Conservation (phyloP, 768 basidiomycete genomes). For the Coprinopsis cinerea region DNA sequence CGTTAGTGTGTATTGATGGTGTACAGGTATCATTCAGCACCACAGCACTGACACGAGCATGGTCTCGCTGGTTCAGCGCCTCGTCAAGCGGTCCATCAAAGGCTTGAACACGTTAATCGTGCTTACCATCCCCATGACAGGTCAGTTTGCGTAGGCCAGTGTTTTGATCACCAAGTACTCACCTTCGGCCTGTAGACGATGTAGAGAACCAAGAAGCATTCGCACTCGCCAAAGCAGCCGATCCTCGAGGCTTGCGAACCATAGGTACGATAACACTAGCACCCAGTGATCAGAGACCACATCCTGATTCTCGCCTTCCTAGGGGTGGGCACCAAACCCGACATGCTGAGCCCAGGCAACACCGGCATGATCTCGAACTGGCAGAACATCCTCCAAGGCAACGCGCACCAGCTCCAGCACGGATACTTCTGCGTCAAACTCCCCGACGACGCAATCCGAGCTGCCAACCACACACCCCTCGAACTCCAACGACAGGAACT, state of each 20-base stretch:
- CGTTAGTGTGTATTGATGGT: conserved; percentile 7
- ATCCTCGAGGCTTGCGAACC: conserved; percentile 50
- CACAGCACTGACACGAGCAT: conserved; percentile 29
- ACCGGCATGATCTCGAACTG: conserved; percentile 36
- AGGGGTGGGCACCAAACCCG: conserved; percentile 73
- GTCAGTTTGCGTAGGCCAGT: conserved; percentile 23
- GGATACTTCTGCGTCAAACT: conserved; percentile 67
- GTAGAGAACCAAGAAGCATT: conserved; percentile 60
- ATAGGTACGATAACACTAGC: conserved; percentile 42
- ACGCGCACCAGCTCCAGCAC: conserved; percentile 36
- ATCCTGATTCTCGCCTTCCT: neutral
- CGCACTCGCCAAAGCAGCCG: conserved; percentile 44
- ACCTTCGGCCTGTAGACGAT: conserved; percentile 42
- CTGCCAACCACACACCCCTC: conserved; percentile 24
- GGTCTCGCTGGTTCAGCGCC: conserved; percentile 34
- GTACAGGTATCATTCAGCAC: conserved; percentile 55
- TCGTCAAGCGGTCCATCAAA: conserved; percentile 44
- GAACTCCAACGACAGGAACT: conserved; percentile 33
- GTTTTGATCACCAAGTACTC: neutral
- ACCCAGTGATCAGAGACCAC: neutral
- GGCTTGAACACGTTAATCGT: conserved; percentile 55
- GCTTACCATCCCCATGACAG: conserved; percentile 60
- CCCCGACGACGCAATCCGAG: conserved; percentile 52
- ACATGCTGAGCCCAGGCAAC: conserved; percentile 41
- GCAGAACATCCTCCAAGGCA: conserved; percentile 47